phyloP scores from a whole-genome alignment of 2,329 filamentous ascomycete species.

The Apiospora hydei region DNA sequence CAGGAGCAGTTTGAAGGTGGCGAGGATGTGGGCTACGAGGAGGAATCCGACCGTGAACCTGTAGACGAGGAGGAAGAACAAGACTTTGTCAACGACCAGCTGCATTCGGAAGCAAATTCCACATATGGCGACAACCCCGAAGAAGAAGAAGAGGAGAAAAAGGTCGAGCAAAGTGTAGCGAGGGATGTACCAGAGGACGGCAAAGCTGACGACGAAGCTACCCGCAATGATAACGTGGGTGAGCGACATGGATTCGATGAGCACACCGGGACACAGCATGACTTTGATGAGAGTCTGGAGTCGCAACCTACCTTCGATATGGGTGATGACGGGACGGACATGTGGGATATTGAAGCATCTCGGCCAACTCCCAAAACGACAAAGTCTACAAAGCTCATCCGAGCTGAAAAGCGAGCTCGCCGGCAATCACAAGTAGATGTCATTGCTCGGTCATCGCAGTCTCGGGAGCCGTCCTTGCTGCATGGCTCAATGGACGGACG shows the following conservation, averaged over 20 bases:
- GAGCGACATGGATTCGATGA: not conserved
- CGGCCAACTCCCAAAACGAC: slow-evolving; percentile 49
- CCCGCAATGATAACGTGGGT: slow-evolving; percentile 41
- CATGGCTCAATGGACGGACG: slow-evolving; percentile 28
- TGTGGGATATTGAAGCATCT: slow-evolving; percentile 66
- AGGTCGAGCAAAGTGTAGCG: slow-evolving; percentile 21
- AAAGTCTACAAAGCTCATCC: slow-evolving; percentile 33
- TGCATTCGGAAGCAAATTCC: slow-evolving; percentile 21
- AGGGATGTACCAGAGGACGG: slow-evolving; percentile 27
- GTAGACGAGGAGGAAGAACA: slow-evolving; percentile 27
- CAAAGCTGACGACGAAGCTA: slow-evolving; percentile 26
- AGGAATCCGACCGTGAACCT: slow-evolving; percentile 29
- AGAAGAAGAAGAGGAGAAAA: slow-evolving; percentile 25
- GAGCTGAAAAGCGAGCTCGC: slow-evolving; percentile 31
- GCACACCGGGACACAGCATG: not conserved
- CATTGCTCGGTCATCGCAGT: slow-evolving; percentile 25
- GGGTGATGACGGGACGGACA: slow-evolving; percentile 48
- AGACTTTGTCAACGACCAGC: slow-evolving; percentile 20
- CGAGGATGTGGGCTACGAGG: slow-evolving; percentile 24
- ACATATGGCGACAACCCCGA: slow-evolving; percentile 26
- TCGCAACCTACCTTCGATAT: slow-evolving; percentile 34
- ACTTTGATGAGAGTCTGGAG: slow-evolving; percentile 10
- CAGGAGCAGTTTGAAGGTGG: slow-evolving; percentile 23
- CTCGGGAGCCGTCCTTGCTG: slow-evolving; percentile 25
- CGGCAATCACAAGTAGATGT: slow-evolving; percentile 28